Evolutionary conservation across 2,329 filamentous ascomycete species (phyloP).

Genomic region (Simplicillium sp.): DNA sequence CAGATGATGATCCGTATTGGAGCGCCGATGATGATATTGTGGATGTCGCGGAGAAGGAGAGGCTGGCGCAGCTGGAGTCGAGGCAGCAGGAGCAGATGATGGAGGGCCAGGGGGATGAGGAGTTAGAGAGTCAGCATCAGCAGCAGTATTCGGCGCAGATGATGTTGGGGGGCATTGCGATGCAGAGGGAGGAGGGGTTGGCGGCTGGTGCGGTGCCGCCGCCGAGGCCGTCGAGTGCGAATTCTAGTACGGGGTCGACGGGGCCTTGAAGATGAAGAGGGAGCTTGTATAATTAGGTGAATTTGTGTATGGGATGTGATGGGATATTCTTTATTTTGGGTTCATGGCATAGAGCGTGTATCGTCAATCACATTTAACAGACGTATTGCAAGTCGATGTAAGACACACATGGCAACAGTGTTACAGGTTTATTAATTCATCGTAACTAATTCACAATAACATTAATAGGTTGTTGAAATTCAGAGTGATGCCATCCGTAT

Average conservation of each 20-base stretch:
- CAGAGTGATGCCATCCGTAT: not conserved
- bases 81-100: constrained; percentile 26
- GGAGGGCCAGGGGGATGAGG: constrained; percentile 16
- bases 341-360: too few relatives aligned
- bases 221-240: constrained; percentile 27
- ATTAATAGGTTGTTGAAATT: not conserved
- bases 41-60: constrained; percentile 49
- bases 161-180: constrained; percentile 27
- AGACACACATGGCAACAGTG: too few relatives aligned
- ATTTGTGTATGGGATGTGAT: not conserved
- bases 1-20: constrained; percentile 51
- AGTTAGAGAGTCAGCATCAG: constrained; percentile 21
- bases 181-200: constrained; percentile 25
- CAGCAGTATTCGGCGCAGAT: constrained; percentile 13
- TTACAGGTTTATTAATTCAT: too few relatives aligned
- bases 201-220: constrained; percentile 18
- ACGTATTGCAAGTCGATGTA: too few relatives aligned
- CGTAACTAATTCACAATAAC: too few relatives aligned
- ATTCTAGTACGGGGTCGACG: constrained; percentile 33
- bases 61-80: constrained; percentile 39
- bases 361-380: too few relatives aligned
- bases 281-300: constrained; percentile 2
- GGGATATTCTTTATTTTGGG: constrained; percentile 17
- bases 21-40: constrained; percentile 58
- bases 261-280: constrained; percentile 21